Conservation (phyloP, 2,329 filamentous ascomycete genomes). For the Sarocladiaceae sp. region DNA sequence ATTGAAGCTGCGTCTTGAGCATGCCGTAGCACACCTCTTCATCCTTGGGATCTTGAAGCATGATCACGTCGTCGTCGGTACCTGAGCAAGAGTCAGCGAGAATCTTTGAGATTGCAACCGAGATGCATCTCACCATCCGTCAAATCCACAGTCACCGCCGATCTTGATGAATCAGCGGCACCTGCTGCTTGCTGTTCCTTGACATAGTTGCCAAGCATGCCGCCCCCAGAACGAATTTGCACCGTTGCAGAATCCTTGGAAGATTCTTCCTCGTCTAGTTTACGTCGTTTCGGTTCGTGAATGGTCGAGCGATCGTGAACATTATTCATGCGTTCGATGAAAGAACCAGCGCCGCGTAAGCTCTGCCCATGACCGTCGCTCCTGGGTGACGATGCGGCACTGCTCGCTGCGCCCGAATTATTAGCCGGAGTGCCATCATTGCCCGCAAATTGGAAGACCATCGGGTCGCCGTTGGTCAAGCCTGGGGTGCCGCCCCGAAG, state of each 20-base stretch:
- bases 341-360: conserved; percentile 41
- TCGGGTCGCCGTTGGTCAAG: neutral
- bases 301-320: conserved; percentile 58
- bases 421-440: neutral
- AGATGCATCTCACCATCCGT: conserved; percentile 40
- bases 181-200: conserved; percentile 50
- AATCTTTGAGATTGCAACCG: neutral
- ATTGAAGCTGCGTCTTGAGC: conserved; percentile 62
- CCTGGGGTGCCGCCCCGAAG: neutral
- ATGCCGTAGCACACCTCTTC: conserved; percentile 79
- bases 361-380: neutral
- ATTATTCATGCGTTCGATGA: conserved; percentile 72
- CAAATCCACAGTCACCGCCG: conserved; percentile 45
- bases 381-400: neutral
- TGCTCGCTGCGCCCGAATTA: neutral
- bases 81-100: conserved; percentile 16
- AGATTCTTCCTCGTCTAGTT: conserved; percentile 40
- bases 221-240: conserved; percentile 36
- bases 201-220: conserved; percentile 60
- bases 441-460: conserved; percentile 1
- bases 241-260: conserved; percentile 30
- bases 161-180: conserved; percentile 16
- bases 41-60: conserved; percentile 53
- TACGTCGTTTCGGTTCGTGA: conserved; percentile 61
- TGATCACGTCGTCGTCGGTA: conserved; percentile 50